Evolutionary conservation across 352 stramenopile genomes (phyloP).

Genomic region (Phytopythium helicoides): DNA sequence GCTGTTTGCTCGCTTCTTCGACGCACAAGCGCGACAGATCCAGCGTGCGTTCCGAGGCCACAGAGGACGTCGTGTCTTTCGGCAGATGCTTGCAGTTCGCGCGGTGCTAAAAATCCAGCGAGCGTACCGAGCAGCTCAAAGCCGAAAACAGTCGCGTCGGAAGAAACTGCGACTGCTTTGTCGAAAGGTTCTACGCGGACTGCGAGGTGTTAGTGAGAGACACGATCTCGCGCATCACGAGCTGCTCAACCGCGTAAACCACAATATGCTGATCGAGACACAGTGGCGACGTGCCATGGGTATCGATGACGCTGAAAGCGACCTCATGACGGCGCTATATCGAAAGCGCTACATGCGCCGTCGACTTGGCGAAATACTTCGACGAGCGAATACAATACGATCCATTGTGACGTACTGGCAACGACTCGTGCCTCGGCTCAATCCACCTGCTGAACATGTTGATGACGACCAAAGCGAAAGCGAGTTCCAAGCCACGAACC

Average conservation of each 20-base stretch:
- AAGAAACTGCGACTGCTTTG: conserved; percentile 38
- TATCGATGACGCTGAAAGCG: conserved; percentile 48
- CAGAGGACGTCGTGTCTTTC: conserved; percentile 49
- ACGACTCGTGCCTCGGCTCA: conserved; percentile 15
- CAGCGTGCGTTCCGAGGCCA: conserved; percentile 89
- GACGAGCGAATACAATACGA: conserved; percentile 20
- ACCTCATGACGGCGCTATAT: conserved; percentile 55
- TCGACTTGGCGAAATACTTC: conserved; percentile 32
- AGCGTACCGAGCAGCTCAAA: conserved; percentile 34
- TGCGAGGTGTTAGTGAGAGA: conserved; percentile 32
- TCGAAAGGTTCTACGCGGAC: conserved; percentile 48
- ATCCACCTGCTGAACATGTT: neutral
- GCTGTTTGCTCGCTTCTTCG: conserved; percentile 26
- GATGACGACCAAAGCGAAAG: conserved; percentile 1
- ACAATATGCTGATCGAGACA: conserved; percentile 63
- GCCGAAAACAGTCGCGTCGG: conserved; percentile 20
- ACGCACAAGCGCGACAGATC: conserved; percentile 51
- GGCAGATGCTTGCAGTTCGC: conserved; percentile 32
- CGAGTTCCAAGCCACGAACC: neutral
- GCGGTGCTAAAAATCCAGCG: conserved; percentile 48
- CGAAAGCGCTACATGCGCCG: conserved; percentile 57
- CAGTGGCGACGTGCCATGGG: conserved; percentile 70
- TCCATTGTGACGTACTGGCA: conserved; percentile 38
- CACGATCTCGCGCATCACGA: conserved; percentile 50
- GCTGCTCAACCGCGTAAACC: conserved; percentile 43